These are phyloP conservation scores for Capsicum chinense DNA, from an alignment of 257 asterid genomes.

Conservation along the genomic window DNA sequence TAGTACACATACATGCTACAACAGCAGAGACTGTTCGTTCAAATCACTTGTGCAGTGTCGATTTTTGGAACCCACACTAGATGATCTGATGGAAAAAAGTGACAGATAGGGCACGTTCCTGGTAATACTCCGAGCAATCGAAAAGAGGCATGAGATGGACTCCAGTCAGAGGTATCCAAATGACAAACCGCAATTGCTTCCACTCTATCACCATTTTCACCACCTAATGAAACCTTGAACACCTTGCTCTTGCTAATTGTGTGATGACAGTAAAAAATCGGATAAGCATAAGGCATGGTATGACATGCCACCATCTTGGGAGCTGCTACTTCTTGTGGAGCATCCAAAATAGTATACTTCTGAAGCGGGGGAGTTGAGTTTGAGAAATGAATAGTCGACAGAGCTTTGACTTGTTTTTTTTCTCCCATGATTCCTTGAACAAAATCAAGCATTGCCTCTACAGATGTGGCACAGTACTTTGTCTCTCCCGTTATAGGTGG, in stretches of 20 bases:
- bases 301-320: constrained; percentile 69
- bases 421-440: constrained; percentile 47
- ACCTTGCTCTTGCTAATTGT: constrained; percentile 59
- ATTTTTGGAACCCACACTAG: constrained; percentile 55
- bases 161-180: constrained; percentile 85
- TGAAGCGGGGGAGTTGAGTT: constrained; percentile 41
- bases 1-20: neutral
- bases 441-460: constrained; percentile 66
- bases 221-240: constrained; percentile 50
- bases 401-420: constrained; percentile 35
- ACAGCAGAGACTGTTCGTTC: neutral
- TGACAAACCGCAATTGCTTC: constrained; percentile 85
- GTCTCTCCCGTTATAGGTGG: constrained; percentile 65
- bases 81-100: constrained; percentile 84
- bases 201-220: constrained; percentile 58
- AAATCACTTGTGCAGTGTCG: constrained; percentile 22
- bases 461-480: constrained; percentile 72
- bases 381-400: constrained; percentile 54
- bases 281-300: constrained; percentile 72
- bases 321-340: constrained; percentile 43
- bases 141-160: constrained; percentile 61
- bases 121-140: constrained; percentile 61
- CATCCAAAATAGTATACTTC: constrained; percentile 48
- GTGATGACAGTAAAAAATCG: constrained; percentile 70
- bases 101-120: constrained; percentile 71